Conservation (phyloP, 1,284 basidiomycete species). For the Sporisorium graminicola region DNA sequence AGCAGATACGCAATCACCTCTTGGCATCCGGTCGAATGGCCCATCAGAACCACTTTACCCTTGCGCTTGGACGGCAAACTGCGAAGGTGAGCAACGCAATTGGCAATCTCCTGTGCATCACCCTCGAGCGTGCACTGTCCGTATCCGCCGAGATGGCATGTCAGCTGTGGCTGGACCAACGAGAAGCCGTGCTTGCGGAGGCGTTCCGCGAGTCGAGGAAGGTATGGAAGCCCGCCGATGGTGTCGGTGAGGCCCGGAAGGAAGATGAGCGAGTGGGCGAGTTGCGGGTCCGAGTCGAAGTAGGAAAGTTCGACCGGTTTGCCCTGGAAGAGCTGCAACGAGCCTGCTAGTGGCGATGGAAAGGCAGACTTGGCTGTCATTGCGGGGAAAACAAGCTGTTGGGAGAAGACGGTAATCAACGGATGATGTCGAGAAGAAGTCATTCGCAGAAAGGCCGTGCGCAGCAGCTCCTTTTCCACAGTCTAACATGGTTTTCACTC, state of each 20-base stretch:
- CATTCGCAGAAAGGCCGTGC: neutral
- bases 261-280: slow-evolving; percentile 57
- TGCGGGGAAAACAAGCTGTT: neutral
- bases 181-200: slow-evolving; percentile 42
- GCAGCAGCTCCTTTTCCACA: neutral
- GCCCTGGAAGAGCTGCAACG: slow-evolving; percentile 48
- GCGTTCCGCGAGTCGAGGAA: slow-evolving; percentile 34
- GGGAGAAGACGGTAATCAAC: neutral
- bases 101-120: slow-evolving; percentile 62
- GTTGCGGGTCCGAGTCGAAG: slow-evolving; percentile 49
- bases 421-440: neutral
- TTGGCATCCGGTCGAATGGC: slow-evolving; percentile 67
- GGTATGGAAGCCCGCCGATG: slow-evolving; percentile 59
- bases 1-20: slow-evolving; percentile 59
- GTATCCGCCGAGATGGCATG: slow-evolving; percentile 61
- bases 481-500: neutral
- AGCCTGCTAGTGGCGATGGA: slow-evolving; percentile 26
- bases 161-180: slow-evolving; percentile 58
- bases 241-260: slow-evolving; percentile 63
- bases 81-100: slow-evolving; percentile 46
- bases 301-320: slow-evolving; percentile 53
- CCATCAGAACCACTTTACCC: slow-evolving; percentile 62
- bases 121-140: slow-evolving; percentile 60
- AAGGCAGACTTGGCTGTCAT: neutral
- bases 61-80: slow-evolving; percentile 9